Evolutionary conservation across 1,284 basidiomycete genomes (phyloP), one percentile per base, ranked within the genome.

Genomic region (Malassezia yamatoensis): DNA sequence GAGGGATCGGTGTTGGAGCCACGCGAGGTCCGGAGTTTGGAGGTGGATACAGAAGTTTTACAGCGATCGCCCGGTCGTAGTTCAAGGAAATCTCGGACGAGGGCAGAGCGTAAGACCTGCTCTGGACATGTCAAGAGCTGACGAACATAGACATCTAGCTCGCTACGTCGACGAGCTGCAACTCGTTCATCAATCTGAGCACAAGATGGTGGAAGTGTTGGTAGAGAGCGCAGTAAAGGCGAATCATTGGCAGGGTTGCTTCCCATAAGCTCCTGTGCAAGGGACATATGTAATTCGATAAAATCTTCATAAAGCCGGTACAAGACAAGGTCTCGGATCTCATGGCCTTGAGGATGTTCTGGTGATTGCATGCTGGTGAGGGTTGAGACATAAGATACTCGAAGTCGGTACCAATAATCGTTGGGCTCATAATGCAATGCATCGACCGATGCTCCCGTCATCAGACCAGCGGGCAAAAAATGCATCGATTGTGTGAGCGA

Each of bases 291-390:
- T 76, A 96, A 96, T 68, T 93, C 89, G 78, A 93, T 94, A 76
- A 99, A 99, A 76, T 99, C 91, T 70, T 94, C 88, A 79, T 99
- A 99, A 15, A 89, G 83, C 49, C 94, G 83, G 77, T 94, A 96
- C 39, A 98, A 81, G 62, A 91, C 85, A 51, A 98, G 83, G 29
- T 88, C 84, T 68, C 84, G 86, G 12, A 64, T 63, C 54, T 72
- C 67, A 34, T 43, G 49, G 24, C 68, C 68, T 3, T 61, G 62
- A 3, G 62, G 60, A 2, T 67, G 63, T 13, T 53, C 53, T 24
- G 67, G 64, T 1, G 54, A 59, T 24, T 62, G 59, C 34, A 51
- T 47, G 5, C 58, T 35, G 5, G 59, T 59, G 3, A 61, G 63
- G 7, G 64, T 62, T 2, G 70, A 60, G 20, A 67, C 44, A 76